Evolutionary conservation across 306 rosid genomes (phyloP).

Genomic region (Dryas octopetala): DNA sequence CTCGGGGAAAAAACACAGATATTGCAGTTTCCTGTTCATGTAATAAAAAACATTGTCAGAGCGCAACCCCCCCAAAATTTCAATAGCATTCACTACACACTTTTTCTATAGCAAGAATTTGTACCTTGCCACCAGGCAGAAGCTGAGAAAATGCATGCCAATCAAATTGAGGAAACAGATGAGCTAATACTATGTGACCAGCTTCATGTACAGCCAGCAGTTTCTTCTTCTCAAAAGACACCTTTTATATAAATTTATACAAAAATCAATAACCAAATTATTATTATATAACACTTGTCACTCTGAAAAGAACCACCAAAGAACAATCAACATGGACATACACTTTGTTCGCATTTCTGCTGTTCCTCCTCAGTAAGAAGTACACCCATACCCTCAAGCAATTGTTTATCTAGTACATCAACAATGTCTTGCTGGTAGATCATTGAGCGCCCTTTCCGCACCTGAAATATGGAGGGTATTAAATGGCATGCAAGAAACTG

Average conservation of each 20-base stretch:
- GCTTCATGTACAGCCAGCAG: constrained; percentile 98
- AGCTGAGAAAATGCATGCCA: constrained; percentile 99
- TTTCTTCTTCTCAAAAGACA: constrained; percentile 75
- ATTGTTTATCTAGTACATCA: constrained; percentile 94
- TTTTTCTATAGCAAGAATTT: constrained; percentile 29
- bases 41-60: constrained; percentile 25
- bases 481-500: constrained; percentile 20
- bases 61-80: constrained; percentile 3
- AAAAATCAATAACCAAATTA: constrained; percentile 13
- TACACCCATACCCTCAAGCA: constrained; percentile 99
- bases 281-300: constrained; percentile 9
- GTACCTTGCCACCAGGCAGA: constrained; percentile 96
- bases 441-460: constrained; percentile 78
- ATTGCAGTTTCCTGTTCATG: constrained; percentile 84
- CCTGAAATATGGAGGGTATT: constrained; percentile 47
- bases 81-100: constrained; percentile 11
- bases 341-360: constrained; percentile 82
- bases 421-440: constrained; percentile 71
- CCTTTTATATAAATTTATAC: constrained; percentile 38
- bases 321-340: constrained; percentile 34
- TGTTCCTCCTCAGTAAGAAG: constrained; percentile 99
- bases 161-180: constrained; percentile 91
- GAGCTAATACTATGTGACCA: constrained; percentile 89
- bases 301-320: constrained; percentile 5
- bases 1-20: constrained; percentile 90